phyloP scores from a whole-genome alignment of 176 grass and related monocot species.

The Cenchrus purpureus region DNA sequence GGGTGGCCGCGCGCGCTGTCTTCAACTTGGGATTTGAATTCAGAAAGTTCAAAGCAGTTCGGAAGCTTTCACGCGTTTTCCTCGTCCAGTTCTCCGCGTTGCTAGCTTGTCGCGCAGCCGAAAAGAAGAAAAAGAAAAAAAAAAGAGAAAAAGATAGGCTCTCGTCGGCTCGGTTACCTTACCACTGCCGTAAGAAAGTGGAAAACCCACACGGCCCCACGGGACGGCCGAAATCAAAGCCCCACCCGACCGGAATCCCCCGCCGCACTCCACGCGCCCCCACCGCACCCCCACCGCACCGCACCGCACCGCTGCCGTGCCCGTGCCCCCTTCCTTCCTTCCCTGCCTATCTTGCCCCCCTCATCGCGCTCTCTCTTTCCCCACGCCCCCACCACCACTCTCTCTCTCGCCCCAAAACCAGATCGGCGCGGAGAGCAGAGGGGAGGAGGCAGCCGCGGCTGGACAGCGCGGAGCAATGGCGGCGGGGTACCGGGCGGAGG shows the following conservation, averaged over 20 bases:
- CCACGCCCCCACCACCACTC: not conserved
- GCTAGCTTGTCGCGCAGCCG: not conserved
- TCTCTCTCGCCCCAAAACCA: constrained; percentile 20
- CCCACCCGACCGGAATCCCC: constrained; percentile 48
- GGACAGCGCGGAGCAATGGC: constrained; percentile 44
- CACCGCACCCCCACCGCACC: not conserved
- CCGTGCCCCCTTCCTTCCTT: constrained; percentile 17
- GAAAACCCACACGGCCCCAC: not conserved
- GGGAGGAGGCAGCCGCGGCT: no score
- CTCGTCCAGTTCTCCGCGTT: not conserved
- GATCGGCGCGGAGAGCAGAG: constrained; percentile 37
- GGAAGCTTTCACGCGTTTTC: not conserved
- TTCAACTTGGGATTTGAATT: not conserved
- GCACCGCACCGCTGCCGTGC: constrained; percentile 48
- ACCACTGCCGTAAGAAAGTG: not conserved
- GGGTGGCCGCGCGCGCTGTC: no score
- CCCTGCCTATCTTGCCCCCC: no score
- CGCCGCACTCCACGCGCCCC: constrained; percentile 39
- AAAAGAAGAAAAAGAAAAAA: no score
- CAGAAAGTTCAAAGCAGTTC: not conserved
- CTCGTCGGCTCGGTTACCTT: no score
- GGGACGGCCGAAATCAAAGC: not conserved
- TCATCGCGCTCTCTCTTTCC: constrained; percentile 6
- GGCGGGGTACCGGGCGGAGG: constrained; percentile 66
- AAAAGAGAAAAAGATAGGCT: not conserved